Evolutionary conservation across 495 filamentous ascomycete genomes (phyloP).

Genomic region (Cercophora scortea): DNA sequence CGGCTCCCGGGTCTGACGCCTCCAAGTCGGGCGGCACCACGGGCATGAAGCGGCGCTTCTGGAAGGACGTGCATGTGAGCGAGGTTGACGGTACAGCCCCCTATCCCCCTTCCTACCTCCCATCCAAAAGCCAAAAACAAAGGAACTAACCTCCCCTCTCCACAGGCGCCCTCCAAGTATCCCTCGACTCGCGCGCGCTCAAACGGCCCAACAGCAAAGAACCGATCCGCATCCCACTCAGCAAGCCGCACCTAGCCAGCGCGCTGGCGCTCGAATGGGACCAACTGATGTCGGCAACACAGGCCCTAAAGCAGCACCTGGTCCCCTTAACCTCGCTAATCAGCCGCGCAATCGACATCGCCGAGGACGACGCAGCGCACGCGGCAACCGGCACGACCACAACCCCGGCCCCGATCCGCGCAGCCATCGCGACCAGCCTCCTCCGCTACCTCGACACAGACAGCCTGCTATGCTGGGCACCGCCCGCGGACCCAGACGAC

Average conservation of each 20-base stretch:
- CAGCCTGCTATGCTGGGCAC: slow-evolving; percentile 87
- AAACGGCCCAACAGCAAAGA: slow-evolving; percentile 59
- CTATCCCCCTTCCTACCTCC: neutral
- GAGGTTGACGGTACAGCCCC: slow-evolving; percentile 35
- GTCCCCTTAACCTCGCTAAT: slow-evolving; percentile 85
- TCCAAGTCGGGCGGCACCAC: slow-evolving; percentile 3
- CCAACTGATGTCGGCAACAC: slow-evolving; percentile 64
- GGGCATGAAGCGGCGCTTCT: slow-evolving; percentile 62
- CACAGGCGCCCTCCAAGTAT: slow-evolving; percentile 58
- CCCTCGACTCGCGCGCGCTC: slow-evolving; percentile 74
- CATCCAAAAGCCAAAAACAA: neutral
- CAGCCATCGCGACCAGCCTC: slow-evolving; percentile 54
- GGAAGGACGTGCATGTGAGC: slow-evolving; percentile 69
- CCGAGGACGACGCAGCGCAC: slow-evolving; percentile 44
- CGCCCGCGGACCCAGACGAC: slow-evolving; percentile 34
- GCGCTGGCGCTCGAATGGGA: slow-evolving; percentile 93
- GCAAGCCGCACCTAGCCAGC: slow-evolving; percentile 75
- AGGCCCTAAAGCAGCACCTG: slow-evolving; percentile 70
- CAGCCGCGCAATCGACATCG: slow-evolving; percentile 73
- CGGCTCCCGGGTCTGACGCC: neutral
- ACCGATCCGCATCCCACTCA: slow-evolving; percentile 60
- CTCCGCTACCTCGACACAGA: slow-evolving; percentile 89
- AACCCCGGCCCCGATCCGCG: slow-evolving; percentile 28
- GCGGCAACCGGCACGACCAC: neutral
- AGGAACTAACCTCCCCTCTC: neutral